phyloP scores from a whole-genome alignment of 202 grass and related monocot species.

The Digitaria exilis region DNA sequence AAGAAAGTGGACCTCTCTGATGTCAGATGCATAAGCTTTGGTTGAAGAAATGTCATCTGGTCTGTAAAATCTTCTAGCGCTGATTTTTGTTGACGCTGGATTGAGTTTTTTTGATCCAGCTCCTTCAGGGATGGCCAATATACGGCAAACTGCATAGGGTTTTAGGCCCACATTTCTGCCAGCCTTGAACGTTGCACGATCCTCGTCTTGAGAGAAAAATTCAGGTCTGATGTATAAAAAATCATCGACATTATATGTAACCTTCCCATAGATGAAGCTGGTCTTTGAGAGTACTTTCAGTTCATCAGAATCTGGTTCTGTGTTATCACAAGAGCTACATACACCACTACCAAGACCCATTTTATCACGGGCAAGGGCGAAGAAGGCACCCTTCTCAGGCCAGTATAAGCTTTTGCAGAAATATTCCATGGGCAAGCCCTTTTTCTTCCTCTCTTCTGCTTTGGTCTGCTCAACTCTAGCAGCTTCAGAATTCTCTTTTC shows the following conservation, averaged over 20 bases:
- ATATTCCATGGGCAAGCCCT: conserved; percentile 77
- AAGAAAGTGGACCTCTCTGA: conserved; percentile 78
- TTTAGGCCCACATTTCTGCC: conserved; percentile 94
- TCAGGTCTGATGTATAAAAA: conserved; percentile 81
- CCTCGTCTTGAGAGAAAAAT: conserved; percentile 73
- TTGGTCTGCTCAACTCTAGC: conserved; percentile 68
- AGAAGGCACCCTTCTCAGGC: conserved; percentile 92
- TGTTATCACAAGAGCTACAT: conserved; percentile 82
- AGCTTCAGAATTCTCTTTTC: conserved; percentile 78
- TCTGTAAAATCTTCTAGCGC: conserved; percentile 92
- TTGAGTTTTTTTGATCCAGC: conserved; percentile 60
- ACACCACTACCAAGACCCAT: conserved; percentile 80
- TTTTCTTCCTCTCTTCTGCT: conserved; percentile 85
- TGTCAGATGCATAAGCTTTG: conserved; percentile 93
- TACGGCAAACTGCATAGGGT: conserved; percentile 81
- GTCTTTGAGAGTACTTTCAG: conserved; percentile 63
- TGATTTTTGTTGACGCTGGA: conserved; percentile 63
- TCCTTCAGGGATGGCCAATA: conserved; percentile 60
- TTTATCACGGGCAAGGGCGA: conserved; percentile 66
- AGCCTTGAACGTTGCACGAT: conserved; percentile 74
- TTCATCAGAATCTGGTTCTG: conserved; percentile 58
- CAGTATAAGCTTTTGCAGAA: conserved; percentile 90
- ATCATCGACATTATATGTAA: conserved; percentile 76
- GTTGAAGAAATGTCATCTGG: conserved; percentile 84
- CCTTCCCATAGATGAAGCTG: conserved; percentile 66